Conservation (phyloP, 177 flowering plant species). For the Vitis hybrid region DNA sequence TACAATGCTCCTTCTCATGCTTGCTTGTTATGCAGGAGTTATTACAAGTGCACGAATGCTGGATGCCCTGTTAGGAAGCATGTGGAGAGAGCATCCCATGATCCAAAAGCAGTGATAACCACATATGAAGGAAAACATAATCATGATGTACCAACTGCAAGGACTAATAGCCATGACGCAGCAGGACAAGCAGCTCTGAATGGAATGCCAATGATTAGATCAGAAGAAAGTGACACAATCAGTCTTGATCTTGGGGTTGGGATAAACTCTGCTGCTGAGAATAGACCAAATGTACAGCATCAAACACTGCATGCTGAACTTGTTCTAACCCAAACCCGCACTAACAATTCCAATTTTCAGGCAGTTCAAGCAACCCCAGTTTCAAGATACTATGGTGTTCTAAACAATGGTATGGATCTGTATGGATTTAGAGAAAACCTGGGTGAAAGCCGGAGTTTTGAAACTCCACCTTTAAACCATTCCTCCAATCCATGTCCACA, state of each 20-base stretch:
- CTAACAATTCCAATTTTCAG: slow-evolving; percentile 25
- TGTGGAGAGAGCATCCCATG: slow-evolving; percentile 97
- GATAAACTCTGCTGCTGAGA: slow-evolving; percentile 46
- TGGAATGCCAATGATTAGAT: slow-evolving; percentile 32
- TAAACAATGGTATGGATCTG: slow-evolving; percentile 31
- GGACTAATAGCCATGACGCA: slow-evolving; percentile 48
- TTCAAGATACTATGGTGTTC: slow-evolving; percentile 35
- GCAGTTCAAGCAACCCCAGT: slow-evolving; percentile 31
- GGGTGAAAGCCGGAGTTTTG: slow-evolving; percentile 36
- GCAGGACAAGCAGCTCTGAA: slow-evolving; percentile 35
- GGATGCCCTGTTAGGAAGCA: slow-evolving; percentile 95
- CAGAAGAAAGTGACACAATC: slow-evolving; percentile 49
- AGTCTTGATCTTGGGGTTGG: slow-evolving; percentile 96
- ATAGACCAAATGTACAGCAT: slow-evolving; percentile 35
- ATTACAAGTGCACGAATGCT: slow-evolving; percentile 89
- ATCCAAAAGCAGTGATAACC: slow-evolving; percentile 91
- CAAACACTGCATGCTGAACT: slow-evolving; percentile 23
- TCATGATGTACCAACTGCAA: slow-evolving; percentile 88
- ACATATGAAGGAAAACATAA: slow-evolving; percentile 96
- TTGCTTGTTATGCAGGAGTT: slow-evolving; percentile 60
- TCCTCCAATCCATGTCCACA: slow-evolving; percentile 51
- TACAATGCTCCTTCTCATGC: background rate
- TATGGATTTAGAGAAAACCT: slow-evolving; percentile 51
- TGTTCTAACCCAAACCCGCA: slow-evolving; percentile 23
- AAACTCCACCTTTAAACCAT: slow-evolving; percentile 43